Base-by-base conservation (phyloP, 1,284 basidiomycete genomes). In the Apiotrichum laibachii region DNA sequence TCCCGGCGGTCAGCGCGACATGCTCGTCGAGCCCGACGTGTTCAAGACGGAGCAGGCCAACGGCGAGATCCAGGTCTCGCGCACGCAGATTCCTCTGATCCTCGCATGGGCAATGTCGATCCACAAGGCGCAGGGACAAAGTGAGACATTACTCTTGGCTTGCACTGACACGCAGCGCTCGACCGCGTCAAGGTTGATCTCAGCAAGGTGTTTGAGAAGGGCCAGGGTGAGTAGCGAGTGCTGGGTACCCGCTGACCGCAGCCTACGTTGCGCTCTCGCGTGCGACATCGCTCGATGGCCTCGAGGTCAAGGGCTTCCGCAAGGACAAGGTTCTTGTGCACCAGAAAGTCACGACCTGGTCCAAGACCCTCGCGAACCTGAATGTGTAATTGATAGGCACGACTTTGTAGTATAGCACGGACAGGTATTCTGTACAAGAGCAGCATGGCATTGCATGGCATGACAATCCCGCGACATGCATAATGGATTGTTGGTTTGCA, bases 231-330 rank as follows among this genome's bases (percentile, higher is more conserved):
- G 59, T 62, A 12, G 26, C 13, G 34, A 21, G 22, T 6, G 21
- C 22, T 12, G 21, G 15, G 4, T 39, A 22, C 11, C 13, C 26
- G 12, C 56, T 19, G 44, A 59, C 50, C 53, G 18, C 92, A 81
- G 92, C 92, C 39, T 98, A 99, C 70, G 94, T 98, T 34, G 95
- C 96, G 0, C 82, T 99, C 18, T 96, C 93, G 22, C 90, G 96
- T 37, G 96, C 96, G 3, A 96, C 93, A 0, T 88, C 86, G 11
- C 80, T 99, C 48, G 88, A 94, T 11, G 91, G 93, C 1, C 82
- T 99, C 22, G 92, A 99, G 73, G 90, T 98, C 1, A 79, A 90
- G 5, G 86, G 90, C 44, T 99, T 99, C 75, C 85, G 89, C 65
- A 80, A 87, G 0, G 83, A 77, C 37, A 95, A 93, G 82, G 87